Conservation (phyloP, 257 asterid species). For the Solanum sejunctum region DNA sequence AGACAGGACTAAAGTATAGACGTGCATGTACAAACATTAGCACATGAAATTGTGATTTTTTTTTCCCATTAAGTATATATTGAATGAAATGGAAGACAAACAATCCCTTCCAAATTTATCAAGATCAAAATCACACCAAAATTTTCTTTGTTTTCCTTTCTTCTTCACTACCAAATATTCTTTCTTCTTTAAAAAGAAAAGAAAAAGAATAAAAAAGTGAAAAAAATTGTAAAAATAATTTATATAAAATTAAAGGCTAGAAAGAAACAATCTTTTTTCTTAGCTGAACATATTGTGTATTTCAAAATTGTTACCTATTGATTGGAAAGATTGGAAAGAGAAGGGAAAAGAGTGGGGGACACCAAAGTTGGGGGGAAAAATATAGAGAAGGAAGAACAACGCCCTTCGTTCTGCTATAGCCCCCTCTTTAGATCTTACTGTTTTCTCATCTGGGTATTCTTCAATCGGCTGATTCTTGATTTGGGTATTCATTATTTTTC, state of each 20-base stretch:
- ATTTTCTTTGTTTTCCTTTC: neutral
- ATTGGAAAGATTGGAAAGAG: constrained; percentile 9
- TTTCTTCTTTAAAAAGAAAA: neutral
- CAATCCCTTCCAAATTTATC: neutral
- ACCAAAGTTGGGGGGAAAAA: constrained; percentile 6
- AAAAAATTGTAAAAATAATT: neutral
- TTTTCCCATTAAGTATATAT: constrained; percentile 6
- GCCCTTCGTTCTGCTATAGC: constrained; percentile 6
- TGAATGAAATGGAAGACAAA: neutral
- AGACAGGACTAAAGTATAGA: neutral
- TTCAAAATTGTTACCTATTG: neutral
- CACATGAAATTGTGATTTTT: neutral
- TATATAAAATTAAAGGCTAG: neutral
- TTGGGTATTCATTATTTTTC: constrained; percentile 6
- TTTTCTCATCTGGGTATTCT: neutral
- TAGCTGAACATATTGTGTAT: neutral
- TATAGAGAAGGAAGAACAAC: constrained; percentile 12
- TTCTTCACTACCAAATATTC: constrained; percentile 4
- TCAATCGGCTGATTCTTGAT: constrained; percentile 3
- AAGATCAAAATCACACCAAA: neutral
- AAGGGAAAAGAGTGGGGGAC: constrained; percentile 1
- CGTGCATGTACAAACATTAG: neutral
- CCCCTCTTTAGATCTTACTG: constrained; percentile 10
- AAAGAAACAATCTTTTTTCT: neutral
- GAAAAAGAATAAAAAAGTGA: neutral